Evolutionary conservation across 306 rosid species (phyloP), one percentile per base, ranked within the genome.

Genomic region (Pterocarpus santalinus): DNA sequence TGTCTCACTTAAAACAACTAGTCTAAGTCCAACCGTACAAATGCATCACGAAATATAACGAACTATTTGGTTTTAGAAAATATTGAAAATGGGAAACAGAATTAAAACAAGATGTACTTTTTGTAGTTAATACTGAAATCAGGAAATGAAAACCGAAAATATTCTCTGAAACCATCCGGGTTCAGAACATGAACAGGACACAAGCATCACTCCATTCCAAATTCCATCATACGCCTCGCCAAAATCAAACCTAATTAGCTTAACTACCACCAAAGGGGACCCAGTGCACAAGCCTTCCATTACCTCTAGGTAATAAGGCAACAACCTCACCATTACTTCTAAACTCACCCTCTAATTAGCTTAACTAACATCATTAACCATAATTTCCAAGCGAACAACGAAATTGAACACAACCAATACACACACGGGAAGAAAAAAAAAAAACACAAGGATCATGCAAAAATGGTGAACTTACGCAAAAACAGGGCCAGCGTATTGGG

Each of bases 401-500:
- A 2, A n/a, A 62, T 8, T 28, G 53, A 58, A 51, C 57, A 14
- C 14, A 51, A 51, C 5, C 55, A 49, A 49, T 4, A 51, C 17
- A 51, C 57, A 51, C 1, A 47, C 53, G 3, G 3, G 1, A 47
- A 47, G 15, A 1, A 15, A 30, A 41, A 5, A 6, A 1, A 22
- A 30, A 14, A 67, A 66, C 30, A 75, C 60, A 74, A n/a, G 28
- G 10, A 57, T 0, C 14, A 63, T 13, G 3, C 1, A 30, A 43
- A 34, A 39, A 16, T 34, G 32, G 43, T 8, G 15, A n/a, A 60
- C 97, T 81, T 85, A 95, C 99, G 81, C 87, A 22, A 95, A 95
- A 78, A 69, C 61, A 66, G 99, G 97, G 15, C 98, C 98, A 5
- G 62, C 51, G 64, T 90, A 95, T 7, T 88, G 73, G 14, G 94